Conservation (phyloP, 495 filamentous ascomycete genomes). For the Neurospora pannonica region DNA sequence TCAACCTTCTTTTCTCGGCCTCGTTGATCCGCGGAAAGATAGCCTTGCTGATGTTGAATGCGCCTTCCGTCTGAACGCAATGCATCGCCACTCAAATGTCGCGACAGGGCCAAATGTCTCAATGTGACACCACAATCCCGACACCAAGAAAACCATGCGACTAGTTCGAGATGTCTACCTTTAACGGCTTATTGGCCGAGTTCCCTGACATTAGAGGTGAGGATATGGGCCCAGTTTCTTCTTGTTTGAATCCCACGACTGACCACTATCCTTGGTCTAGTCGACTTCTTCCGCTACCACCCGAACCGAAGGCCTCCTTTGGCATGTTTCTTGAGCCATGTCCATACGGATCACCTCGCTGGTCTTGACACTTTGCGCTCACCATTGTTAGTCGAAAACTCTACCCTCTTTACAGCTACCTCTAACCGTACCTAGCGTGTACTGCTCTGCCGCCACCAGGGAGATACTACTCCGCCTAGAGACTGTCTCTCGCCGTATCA, state of each 20-base stretch:
- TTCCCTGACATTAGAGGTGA: conserved; percentile 62
- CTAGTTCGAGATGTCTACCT: conserved; percentile 25
- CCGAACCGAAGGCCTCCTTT: conserved; percentile 51
- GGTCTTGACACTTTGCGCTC: conserved; percentile 69
- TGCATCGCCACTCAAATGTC: background rate
- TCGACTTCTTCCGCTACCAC: conserved; percentile 73
- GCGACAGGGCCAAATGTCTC: background rate
- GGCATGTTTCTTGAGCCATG: conserved; percentile 86
- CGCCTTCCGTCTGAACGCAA: background rate
- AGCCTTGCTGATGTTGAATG: background rate
- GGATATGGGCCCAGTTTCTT: background rate
- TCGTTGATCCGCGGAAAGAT: background rate
- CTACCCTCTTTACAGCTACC: background rate
- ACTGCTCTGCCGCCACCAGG: conserved; percentile 77
- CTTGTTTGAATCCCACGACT: background rate
- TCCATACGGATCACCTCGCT: conserved; percentile 83
- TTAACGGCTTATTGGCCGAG: conserved; percentile 35
- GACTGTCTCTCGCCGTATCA: conserved; percentile 67
- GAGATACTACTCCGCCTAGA: conserved; percentile 71
- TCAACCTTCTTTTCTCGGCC: background rate
- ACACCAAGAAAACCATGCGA: background rate
- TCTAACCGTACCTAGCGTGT: conserved; percentile 42
- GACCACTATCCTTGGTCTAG: conserved; percentile 23
- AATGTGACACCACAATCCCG: background rate
- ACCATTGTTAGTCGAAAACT: conserved; percentile 46